phyloP scores from a whole-genome alignment of 306 rosid genomes.

The Begonia peltatifolia region DNA sequence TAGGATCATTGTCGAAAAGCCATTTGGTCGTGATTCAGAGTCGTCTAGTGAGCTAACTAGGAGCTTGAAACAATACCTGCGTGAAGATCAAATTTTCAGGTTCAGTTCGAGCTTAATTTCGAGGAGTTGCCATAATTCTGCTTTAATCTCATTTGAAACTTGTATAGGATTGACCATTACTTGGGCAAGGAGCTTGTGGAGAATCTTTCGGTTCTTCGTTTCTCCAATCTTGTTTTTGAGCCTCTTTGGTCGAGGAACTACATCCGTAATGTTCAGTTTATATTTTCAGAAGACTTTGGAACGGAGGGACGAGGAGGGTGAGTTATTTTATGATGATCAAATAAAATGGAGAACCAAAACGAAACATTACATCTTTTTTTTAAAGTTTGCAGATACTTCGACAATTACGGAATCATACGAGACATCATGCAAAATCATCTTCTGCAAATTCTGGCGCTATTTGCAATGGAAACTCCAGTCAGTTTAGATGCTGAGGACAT shows the following conservation, averaged over 20 bases:
- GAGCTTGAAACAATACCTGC: constrained; percentile 63
- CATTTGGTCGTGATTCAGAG: constrained; percentile 81
- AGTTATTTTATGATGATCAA: constrained; percentile 11
- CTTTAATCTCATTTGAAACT: constrained; percentile 4
- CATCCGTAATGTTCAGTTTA: constrained; percentile 88
- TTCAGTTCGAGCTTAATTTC: constrained; percentile 10
- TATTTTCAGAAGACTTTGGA: constrained; percentile 97
- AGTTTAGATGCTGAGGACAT: constrained; percentile 95
- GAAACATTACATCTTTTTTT: constrained; percentile 6
- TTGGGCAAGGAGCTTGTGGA: constrained; percentile 98
- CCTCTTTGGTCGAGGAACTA: constrained; percentile 85
- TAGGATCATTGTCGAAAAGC: constrained; percentile 93
- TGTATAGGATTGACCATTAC: constrained; percentile 87
- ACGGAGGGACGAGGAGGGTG: constrained; percentile 96
- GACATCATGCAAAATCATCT: constrained; percentile 98
- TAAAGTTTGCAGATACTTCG: constrained; percentile 50
- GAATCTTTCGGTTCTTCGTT: constrained; percentile 93
- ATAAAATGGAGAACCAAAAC: not conserved
- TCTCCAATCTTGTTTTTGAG: constrained; percentile 90
- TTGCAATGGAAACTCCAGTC: constrained; percentile 98
- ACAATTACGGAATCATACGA: constrained; percentile 83
- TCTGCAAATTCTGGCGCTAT: constrained; percentile 79
- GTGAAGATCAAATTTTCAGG: constrained; percentile 96
- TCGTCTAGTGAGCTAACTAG: constrained; percentile 74
- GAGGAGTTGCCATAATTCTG: constrained; percentile 8